A percentile compares a stretch with the other conserved stretches of the same genome.
Conservation (phyloP, 2,329 filamentous ascomycete genomes). For the Hymenoscyphus linearis region DNA sequence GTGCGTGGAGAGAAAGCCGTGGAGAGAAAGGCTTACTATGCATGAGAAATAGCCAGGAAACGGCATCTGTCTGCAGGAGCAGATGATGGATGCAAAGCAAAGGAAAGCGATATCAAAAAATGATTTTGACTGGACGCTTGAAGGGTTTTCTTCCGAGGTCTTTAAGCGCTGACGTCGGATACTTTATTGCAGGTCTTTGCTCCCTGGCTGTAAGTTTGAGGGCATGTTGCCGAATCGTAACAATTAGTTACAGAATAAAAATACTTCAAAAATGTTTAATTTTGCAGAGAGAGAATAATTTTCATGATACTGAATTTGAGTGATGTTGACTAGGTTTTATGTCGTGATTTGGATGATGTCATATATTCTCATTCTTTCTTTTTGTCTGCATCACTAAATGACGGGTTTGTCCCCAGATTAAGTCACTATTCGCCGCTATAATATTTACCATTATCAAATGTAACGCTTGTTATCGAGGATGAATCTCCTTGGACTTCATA, state of each 20-base stretch:
- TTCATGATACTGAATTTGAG: neutral
- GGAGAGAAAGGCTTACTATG: slow-evolving; percentile 19
- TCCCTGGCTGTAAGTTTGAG: slow-evolving; percentile 13
- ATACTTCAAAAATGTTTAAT: slow-evolving; percentile 16
- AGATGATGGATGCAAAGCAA: slow-evolving; percentile 5
- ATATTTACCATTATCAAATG: too few relatives aligned
- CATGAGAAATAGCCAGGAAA: slow-evolving; percentile 11
- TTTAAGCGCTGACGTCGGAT: slow-evolving; percentile 8
- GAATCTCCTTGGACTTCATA: too few relatives aligned
- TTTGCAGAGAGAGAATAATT: neutral
- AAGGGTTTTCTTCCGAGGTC: slow-evolving; percentile 11
- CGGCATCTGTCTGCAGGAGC: slow-evolving; percentile 13
- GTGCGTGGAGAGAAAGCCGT: slow-evolving; percentile 20
- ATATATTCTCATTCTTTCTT: neutral
- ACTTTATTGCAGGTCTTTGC: slow-evolving; percentile 20
- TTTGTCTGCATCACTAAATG: neutral
- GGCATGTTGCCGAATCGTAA: slow-evolving; percentile 6
- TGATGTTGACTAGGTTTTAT: neutral
- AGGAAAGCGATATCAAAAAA: neutral
- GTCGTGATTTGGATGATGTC: neutral
- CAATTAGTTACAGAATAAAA: slow-evolving; percentile 21
- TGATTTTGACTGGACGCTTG: slow-evolving; percentile 13
- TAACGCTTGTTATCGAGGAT: too few relatives aligned
- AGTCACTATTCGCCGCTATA: too few relatives aligned
- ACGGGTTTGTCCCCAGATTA: neutral